Base-by-base conservation (phyloP, 2,329 filamentous ascomycete species). In the Beauveria rudraprayagi region DNA sequence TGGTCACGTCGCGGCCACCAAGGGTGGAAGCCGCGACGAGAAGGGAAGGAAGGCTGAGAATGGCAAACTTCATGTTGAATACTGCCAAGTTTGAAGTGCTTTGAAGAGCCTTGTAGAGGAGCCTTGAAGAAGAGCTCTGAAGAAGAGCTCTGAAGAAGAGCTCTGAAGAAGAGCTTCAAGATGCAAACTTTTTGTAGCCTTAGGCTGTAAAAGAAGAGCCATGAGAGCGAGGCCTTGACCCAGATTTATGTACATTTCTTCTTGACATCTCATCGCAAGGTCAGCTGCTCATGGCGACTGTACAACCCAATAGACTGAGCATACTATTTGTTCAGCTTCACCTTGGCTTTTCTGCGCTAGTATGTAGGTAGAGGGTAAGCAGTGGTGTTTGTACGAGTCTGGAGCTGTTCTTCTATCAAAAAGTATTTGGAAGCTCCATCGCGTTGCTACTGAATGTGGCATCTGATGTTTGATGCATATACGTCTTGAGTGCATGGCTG, bases 301-400 rank as follows among this genome's bases (percentile, higher is more conserved):
- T 44, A 34, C 55, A 46, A 48, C 28, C n/a, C 41, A 30, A 16
- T 30, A n/a, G 5, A 11, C n/a, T 9, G 30, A 22, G 10, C 51
- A 17, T 46, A 46, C 4, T 19, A 30, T 14, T 59, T 34, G 26
- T 37, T 59, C 48, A 59, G 47, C 48, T 59, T 28, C 37, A 16
- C 44, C 37, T 58, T 46, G 44, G 56, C 56, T 58, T 58, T 34
- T 24, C 34, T 58, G 56, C 24, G 56, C 56, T 46, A 60, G 46
- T 48, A 60, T 53, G 56, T 37, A 46, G 48, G 34, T 2, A 19
- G 47, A 26, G 17, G n/a, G 46, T 6, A 11, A 26, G 34, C 5
- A 3, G 37, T 26, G 11, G 4, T 19, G n/a, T 24, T 24, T 14
- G 34, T 24, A 8, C 16, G 16, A 22, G 6, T 40, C 55, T 26